Percentiles rank a stretch among this genome's conserved stretches.
Conservation (phyloP, 371 early-diverging fungal genomes). For the Syncephalastrum sp. region DNA sequence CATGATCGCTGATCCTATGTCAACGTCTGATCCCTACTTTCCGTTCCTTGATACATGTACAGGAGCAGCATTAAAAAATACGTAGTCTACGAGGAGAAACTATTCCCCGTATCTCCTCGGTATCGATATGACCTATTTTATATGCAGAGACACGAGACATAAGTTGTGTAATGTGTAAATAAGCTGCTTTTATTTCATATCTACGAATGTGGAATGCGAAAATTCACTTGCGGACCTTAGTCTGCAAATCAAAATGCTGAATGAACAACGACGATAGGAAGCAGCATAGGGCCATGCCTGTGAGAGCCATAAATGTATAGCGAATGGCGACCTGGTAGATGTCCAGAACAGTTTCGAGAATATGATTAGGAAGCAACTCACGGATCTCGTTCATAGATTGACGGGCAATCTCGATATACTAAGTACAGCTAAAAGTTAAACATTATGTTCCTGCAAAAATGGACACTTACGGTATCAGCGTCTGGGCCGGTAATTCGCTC, state of each 20-base stretch:
- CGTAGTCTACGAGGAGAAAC: too few species aligned
- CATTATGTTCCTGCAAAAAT: not conserved
- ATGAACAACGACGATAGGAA: slow-evolving; percentile 50
- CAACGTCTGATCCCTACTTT: too few species aligned
- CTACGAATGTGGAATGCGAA: not conserved
- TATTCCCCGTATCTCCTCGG: too few species aligned
- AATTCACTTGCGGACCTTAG: slow-evolving; percentile 30
- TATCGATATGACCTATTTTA: too few species aligned
- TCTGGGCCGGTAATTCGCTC: slow-evolving; percentile 34
- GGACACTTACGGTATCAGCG: slow-evolving; percentile 18
- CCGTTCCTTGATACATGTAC: too few species aligned
- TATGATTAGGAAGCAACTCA: slow-evolving; percentile 32
- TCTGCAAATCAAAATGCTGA: slow-evolving; percentile 47
- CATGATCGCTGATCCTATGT: too few species aligned
- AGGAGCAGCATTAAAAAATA: too few species aligned
- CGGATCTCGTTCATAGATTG: slow-evolving; percentile 48
- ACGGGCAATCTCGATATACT: slow-evolving; percentile 47
- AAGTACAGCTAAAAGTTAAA: slow-evolving; percentile 3
- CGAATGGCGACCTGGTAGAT: slow-evolving; percentile 39
- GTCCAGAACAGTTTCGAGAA: slow-evolving; percentile 35
- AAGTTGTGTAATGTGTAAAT: not conserved
- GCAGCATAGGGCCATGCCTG: slow-evolving; percentile 28
- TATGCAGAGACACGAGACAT: too few species aligned
- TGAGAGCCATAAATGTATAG: slow-evolving; percentile 29
- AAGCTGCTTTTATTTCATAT: slow-evolving; percentile 5